phyloP scores from a whole-genome alignment of 1,139 yeast genomes.

The Candida smagusa region DNA sequence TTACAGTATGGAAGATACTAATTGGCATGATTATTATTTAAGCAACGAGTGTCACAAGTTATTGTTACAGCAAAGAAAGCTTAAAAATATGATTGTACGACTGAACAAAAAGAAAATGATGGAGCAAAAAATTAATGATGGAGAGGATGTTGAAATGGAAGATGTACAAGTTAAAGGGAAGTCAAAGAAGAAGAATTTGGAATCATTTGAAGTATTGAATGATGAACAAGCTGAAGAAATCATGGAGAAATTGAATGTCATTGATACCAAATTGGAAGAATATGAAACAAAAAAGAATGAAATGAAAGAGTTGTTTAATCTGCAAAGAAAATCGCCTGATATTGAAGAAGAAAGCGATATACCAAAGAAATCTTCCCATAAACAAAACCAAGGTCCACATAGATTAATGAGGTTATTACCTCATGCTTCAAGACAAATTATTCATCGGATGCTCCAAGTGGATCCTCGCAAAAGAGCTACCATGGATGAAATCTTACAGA shows the following conservation, averaged over 20 bases:
- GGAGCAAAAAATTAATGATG: conserved; percentile 11
- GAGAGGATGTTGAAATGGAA: conserved; percentile 5
- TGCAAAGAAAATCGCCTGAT: conserved; percentile 12
- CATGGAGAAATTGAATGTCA: conserved; percentile 30
- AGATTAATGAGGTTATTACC: conserved; percentile 84
- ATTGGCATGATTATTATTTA: conserved; percentile 50
- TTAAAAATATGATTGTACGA: conserved; percentile 40
- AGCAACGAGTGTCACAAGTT: conserved; percentile 50
- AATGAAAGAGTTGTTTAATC: conserved; percentile 31
- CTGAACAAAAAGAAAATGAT: conserved; percentile 42
- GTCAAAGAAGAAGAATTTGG: conserved; percentile 10
- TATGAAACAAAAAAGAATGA: conserved; percentile 36
- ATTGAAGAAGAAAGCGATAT: conserved; percentile 11
- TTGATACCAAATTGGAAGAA: conserved; percentile 37
- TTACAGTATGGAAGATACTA: conserved; percentile 54
- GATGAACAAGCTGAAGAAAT: conserved; percentile 36
- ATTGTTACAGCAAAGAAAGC: conserved; percentile 42
- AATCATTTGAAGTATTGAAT: conserved; percentile 26
- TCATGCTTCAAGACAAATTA: conserved; percentile 75
- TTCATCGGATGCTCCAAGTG: conserved; percentile 68
- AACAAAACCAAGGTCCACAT: conserved; percentile 76
- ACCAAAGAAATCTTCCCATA: conserved; percentile 32
- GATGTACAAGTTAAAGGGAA: conserved; percentile 1
- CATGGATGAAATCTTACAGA: conserved; percentile 61
- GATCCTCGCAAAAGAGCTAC: conserved; percentile 70